Percentiles rank a stretch among this genome's conserved stretches.
Evolutionary conservation across 495 filamentous ascomycete species (phyloP).

Genomic region (Penicillium silybi): DNA sequence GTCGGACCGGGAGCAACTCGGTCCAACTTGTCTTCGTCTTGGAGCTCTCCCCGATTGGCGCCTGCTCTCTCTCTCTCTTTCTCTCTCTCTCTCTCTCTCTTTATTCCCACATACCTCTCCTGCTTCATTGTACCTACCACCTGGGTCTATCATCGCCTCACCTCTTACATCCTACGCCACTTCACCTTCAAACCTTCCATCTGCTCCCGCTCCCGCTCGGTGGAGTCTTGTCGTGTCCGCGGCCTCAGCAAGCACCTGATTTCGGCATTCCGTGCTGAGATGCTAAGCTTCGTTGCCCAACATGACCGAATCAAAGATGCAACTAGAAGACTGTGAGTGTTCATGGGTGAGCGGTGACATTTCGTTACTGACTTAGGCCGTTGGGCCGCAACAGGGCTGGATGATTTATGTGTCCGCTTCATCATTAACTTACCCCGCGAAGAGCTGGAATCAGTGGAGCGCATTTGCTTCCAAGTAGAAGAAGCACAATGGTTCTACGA

Average conservation of each 20-base stretch:
- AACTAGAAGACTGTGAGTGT: slow-evolving; percentile 80
- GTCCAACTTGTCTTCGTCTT: slow-evolving; percentile 1
- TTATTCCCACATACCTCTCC: slow-evolving; percentile 16
- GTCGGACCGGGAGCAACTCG: slow-evolving; percentile 5
- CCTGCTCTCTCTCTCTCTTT: slow-evolving; percentile 2
- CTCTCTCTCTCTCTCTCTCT: not conserved
- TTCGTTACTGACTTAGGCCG: slow-evolving; percentile 5
- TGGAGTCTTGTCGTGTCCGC: slow-evolving; percentile 19
- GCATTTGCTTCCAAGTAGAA: slow-evolving; percentile 97
- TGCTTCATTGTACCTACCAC: slow-evolving; percentile 30
- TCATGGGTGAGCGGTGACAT: slow-evolving; percentile 2
- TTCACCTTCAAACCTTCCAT: not conserved
- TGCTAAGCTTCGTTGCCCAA: slow-evolving; percentile 42
- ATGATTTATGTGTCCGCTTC: slow-evolving; percentile 93
- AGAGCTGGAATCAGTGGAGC: slow-evolving; percentile 83
- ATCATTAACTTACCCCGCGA: slow-evolving; percentile 91
- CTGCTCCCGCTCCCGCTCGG: not conserved
- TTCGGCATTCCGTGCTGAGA: slow-evolving; percentile 37
- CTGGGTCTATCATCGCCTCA: slow-evolving; percentile 8
- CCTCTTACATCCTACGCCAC: not conserved
- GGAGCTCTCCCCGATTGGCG: slow-evolving; percentile 8
- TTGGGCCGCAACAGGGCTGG: slow-evolving; percentile 61
- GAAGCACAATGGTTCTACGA: slow-evolving; percentile 99
- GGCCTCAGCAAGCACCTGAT: slow-evolving; percentile 18
- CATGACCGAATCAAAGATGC: slow-evolving; percentile 79